These are phyloP conservation scores for Solanum commersonii DNA, from an alignment of 257 asterid species.

Conservation along the genomic window DNA sequence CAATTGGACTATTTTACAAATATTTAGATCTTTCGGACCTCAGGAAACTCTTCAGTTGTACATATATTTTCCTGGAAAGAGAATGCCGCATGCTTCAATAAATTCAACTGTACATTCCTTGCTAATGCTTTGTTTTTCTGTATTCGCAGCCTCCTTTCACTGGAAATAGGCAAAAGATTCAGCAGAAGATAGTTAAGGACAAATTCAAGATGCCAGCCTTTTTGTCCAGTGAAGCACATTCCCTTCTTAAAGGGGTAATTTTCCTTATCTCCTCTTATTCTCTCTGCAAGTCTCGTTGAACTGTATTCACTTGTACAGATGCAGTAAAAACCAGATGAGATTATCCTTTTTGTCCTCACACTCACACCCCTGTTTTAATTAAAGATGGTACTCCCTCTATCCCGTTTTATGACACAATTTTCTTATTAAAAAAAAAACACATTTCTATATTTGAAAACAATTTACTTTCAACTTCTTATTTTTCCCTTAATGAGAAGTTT, in stretches of 20 bases:
- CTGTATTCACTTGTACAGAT: neutral
- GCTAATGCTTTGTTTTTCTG: neutral
- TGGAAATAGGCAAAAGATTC: conserved; percentile 47
- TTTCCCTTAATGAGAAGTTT: neutral
- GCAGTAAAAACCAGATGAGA: neutral
- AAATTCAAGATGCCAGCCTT: conserved; percentile 46
- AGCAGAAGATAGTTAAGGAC: conserved; percentile 49
- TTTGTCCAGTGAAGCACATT: conserved; percentile 50
- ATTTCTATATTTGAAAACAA: neutral
- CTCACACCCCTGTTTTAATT: neutral
- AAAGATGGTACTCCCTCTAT: neutral
- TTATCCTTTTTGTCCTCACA: neutral
- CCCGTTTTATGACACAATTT: neutral
- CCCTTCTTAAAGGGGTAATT: conserved; percentile 56
- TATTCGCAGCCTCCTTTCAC: conserved; percentile 10
- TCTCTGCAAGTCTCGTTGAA: neutral
- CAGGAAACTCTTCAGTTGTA: neutral
- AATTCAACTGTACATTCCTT: neutral
- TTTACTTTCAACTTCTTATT: neutral
- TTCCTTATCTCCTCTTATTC: neutral
- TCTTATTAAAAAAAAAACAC: neutral
- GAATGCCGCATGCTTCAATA: neutral
- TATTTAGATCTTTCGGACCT: neutral
- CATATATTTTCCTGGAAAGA: neutral
- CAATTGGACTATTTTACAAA: neutral